These are phyloP conservation scores for Clonostachys byssicola DNA, from an alignment of 2,329 filamentous ascomycete species.

Conservation along the genomic window DNA sequence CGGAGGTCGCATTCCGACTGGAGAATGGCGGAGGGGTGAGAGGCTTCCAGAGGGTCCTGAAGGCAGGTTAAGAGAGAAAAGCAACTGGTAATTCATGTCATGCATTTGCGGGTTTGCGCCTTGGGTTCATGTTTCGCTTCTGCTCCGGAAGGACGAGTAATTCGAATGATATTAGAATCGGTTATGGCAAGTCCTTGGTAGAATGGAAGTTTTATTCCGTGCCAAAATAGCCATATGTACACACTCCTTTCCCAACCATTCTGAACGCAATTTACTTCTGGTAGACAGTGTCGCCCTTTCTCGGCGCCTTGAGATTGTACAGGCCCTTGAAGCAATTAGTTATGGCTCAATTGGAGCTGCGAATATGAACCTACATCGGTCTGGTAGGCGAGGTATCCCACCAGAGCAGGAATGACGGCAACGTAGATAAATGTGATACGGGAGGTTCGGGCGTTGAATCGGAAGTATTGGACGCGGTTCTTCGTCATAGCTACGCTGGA, in stretches of 20 bases:
- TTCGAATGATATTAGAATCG: background rate
- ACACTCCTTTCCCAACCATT: conserved; percentile 10
- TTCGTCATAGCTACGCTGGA: conserved; percentile 65
- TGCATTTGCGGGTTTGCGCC: background rate
- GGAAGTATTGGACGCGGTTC: conserved; percentile 91
- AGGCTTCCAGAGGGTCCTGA: conserved; percentile 47
- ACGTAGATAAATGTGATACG: conserved; percentile 76
- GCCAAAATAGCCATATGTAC: conserved; percentile 33
- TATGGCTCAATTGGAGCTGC: background rate
- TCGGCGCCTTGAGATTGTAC: conserved; percentile 80
- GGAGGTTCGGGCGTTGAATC: conserved; percentile 83
- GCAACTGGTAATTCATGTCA: conserved; percentile 15
- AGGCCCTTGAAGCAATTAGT: conserved; percentile 61
- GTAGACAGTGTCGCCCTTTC: conserved; percentile 75
- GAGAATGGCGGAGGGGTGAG: conserved; percentile 67
- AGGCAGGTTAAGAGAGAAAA: conserved; percentile 15
- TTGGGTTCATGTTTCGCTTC: background rate
- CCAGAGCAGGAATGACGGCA: conserved; percentile 63
- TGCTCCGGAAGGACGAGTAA: background rate
- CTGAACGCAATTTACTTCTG: conserved; percentile 58
- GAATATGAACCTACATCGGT: conserved; percentile 73
- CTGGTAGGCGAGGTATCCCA: conserved; percentile 71
- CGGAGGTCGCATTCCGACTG: conserved; percentile 35
- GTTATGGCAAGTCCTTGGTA: too few relatives aligned
- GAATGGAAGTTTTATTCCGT: conserved; percentile 17